Conservation (phyloP, 192 early-diverging fungal genomes). For the Coemansia biformis region DNA sequence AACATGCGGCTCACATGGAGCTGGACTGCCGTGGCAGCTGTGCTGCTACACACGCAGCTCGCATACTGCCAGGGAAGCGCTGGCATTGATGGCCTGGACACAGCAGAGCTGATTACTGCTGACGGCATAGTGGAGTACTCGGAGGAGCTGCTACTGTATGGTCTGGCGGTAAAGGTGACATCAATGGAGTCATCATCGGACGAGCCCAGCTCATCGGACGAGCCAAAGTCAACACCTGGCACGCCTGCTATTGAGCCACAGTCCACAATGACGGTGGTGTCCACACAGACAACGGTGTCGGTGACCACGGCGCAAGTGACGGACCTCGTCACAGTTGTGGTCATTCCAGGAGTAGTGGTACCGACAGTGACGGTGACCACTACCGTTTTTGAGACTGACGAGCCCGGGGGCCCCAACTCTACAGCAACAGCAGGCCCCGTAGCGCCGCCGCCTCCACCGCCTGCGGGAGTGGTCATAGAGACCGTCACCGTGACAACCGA, state of each 20-base stretch:
- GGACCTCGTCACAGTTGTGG: conserved; percentile 2
- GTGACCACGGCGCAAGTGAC: not conserved
- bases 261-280: no score
- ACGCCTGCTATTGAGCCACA: no score
- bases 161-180: conserved; percentile 5
- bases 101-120: not conserved
- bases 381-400: not conserved
- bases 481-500: conserved; percentile 3
- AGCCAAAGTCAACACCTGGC: not conserved
- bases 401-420: not conserved
- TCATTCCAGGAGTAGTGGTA: not conserved
- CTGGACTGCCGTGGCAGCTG: not conserved
- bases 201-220: no score
- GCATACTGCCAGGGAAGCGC: not conserved
- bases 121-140: no score
- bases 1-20: no score
- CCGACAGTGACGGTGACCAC: conserved; percentile 8
- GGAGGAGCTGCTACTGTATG: no score
- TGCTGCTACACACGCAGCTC: not conserved
- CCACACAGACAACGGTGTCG: not conserved
- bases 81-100: not conserved
- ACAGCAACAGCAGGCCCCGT: no score
- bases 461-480: not conserved
- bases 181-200: not conserved
- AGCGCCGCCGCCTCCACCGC: not conserved